These are phyloP conservation scores for Tolypocladium tundrense DNA, from an alignment of 2,329 filamentous ascomycete species.

Conservation along the genomic window DNA sequence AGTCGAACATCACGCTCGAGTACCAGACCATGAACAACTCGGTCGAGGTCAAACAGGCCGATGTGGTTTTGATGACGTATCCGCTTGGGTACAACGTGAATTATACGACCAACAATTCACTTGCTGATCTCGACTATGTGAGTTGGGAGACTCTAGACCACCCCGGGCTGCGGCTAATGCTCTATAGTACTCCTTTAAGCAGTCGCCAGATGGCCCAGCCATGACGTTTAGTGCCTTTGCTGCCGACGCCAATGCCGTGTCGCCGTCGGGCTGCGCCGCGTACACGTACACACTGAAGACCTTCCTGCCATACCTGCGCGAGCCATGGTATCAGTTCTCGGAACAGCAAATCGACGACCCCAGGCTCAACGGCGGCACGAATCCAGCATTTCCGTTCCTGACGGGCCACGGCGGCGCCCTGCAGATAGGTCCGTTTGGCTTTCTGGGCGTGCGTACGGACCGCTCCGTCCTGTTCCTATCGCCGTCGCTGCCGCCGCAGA, in stretches of 20 bases:
- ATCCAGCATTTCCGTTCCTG: conserved; percentile 58
- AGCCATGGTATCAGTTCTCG: conserved; percentile 61
- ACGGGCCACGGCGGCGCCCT: conserved; percentile 63
- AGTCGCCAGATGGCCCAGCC: conserved; percentile 49
- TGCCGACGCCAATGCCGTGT: conserved; percentile 56
- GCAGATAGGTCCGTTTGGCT: conserved; percentile 57
- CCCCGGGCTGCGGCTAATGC: background rate
- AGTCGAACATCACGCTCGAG: conserved; percentile 45
- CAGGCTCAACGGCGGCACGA: conserved; percentile 39
- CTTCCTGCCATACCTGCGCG: conserved; percentile 51
- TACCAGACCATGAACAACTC: conserved; percentile 58
- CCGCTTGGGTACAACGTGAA: conserved; percentile 48
- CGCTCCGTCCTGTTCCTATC: conserved; percentile 48
- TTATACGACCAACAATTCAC: conserved; percentile 8
- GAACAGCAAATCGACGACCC: conserved; percentile 56
- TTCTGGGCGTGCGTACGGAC: conserved; percentile 54
- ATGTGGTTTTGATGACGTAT: conserved; percentile 56
- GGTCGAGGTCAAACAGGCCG: conserved; percentile 58
- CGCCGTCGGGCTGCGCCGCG: conserved; percentile 54
- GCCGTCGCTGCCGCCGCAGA: conserved; percentile 49
- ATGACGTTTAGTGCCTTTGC: conserved; percentile 67
- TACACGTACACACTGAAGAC: conserved; percentile 58
- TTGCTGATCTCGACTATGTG: conserved; percentile 13
- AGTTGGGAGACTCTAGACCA: background rate
- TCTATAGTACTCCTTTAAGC: conserved; percentile 18